Evolutionary conservation across 306 rosid genomes (phyloP).

Genomic region (Ceratonia siliqua): DNA sequence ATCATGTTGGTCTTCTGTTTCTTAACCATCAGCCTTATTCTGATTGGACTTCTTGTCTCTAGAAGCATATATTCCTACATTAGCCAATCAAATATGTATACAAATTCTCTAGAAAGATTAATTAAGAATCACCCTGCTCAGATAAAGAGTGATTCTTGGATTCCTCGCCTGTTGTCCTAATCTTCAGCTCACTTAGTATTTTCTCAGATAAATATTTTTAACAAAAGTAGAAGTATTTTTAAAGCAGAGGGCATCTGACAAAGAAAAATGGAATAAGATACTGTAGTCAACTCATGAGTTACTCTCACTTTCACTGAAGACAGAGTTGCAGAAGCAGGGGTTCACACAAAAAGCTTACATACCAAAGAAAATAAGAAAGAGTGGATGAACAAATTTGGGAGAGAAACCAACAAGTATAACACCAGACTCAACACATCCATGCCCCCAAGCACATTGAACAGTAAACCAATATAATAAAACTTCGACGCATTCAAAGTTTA

Average conservation of each 20-base stretch:
- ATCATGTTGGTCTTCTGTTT: constrained; percentile 1
- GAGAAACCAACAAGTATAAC: too few species aligned
- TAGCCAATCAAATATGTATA: constrained; percentile 1
- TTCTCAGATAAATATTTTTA: neutral
- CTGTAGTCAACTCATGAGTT: neutral
- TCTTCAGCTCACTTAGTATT: neutral
- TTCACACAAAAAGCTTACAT: neutral
- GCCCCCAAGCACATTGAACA: neutral
- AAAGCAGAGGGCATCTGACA: neutral
- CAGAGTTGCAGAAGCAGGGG: neutral
- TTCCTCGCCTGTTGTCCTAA: too few species aligned
- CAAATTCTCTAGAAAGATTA: neutral
- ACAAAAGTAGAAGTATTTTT: too few species aligned
- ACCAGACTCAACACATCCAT: too few species aligned
- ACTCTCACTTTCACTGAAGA: neutral
- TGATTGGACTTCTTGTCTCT: neutral
- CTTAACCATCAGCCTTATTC: neutral
- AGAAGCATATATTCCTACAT: neutral
- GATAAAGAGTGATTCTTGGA: neutral
- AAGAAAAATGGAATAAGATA: neutral
- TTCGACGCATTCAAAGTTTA: neutral
- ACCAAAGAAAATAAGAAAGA: neutral
- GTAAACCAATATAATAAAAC: neutral
- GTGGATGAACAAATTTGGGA: neutral
- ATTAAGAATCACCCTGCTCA: neutral